These are phyloP conservation scores for Globisporangium heterothallicum DNA, from an alignment of 352 stramenopile genomes.

Conservation along the genomic window DNA sequence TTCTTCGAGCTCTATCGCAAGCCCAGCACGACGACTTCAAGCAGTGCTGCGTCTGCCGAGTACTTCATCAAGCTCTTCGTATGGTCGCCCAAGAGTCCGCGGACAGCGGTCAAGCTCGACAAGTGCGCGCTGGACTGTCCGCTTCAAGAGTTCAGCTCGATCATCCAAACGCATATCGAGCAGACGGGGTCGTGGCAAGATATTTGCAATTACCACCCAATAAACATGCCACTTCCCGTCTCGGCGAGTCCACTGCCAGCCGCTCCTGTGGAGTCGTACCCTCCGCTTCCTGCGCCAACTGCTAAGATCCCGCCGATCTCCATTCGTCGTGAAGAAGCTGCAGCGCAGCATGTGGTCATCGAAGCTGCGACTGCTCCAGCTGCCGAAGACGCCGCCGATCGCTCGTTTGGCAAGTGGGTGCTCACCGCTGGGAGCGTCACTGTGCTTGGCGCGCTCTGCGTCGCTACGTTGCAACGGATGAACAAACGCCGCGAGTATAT, in stretches of 20 bases:
- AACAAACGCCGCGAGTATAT: constrained; percentile 17
- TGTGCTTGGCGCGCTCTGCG: constrained; percentile 9
- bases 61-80: constrained; percentile 65
- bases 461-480: constrained; percentile 14
- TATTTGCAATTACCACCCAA: constrained; percentile 63
- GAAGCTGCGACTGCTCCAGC: not conserved
- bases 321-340: not conserved
- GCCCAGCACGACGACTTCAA: not conserved
- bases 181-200: constrained; percentile 65
- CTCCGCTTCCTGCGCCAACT: constrained; percentile 1
- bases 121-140: constrained; percentile 56
- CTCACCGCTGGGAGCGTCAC: constrained; percentile 10
- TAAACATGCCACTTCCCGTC: constrained; percentile 18
- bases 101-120: constrained; percentile 51
- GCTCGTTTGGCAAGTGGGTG: constrained; percentile 3
- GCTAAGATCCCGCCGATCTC: not conserved
- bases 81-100: constrained; percentile 54
- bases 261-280: not conserved
- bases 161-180: constrained; percentile 52
- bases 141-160: constrained; percentile 41
- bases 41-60: constrained; percentile 9
- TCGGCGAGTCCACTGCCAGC: not conserved
- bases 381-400: not conserved
- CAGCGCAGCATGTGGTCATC: not conserved
- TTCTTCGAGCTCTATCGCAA: constrained; percentile 69